Conservation (phyloP, 345 rosid species). For the Trapa incisa region DNA sequence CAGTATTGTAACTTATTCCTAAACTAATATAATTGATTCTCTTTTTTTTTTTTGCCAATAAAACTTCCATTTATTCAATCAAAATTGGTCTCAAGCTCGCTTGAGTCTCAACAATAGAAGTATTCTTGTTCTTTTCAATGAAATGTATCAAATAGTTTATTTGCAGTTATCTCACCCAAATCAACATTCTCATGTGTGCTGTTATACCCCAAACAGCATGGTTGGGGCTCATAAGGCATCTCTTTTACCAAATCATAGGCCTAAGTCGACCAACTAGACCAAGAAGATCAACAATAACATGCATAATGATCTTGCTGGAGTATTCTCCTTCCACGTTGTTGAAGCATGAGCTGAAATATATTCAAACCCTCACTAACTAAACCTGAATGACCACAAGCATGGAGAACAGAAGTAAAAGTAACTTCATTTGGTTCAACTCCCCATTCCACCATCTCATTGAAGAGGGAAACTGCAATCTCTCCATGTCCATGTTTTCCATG, state of each 20-base stretch:
- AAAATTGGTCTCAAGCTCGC: too few relatives aligned
- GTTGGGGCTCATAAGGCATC: slow-evolving; percentile 24
- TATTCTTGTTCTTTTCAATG: too few relatives aligned
- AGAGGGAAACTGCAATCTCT: slow-evolving; percentile 27
- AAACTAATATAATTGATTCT: too few relatives aligned
- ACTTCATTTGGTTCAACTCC: slow-evolving; percentile 42
- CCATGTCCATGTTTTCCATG: slow-evolving; percentile 50
- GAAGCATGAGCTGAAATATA: slow-evolving; percentile 33
- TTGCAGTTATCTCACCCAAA: slow-evolving; percentile 39
- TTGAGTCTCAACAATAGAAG: too few relatives aligned
- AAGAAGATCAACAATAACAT: slow-evolving; percentile 41
- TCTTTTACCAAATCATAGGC: slow-evolving; percentile 27
- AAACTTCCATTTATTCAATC: too few relatives aligned
- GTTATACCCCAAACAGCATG: slow-evolving; percentile 34
- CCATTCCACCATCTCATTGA: slow-evolving; percentile 27
- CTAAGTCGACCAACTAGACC: slow-evolving; percentile 41
- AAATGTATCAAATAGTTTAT: slow-evolving; percentile 21
- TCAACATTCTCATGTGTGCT: slow-evolving; percentile 35
- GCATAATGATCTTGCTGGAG: slow-evolving; percentile 34
- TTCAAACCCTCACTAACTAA: slow-evolving; percentile 37
- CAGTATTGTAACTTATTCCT: too few relatives aligned
- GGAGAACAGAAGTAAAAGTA: slow-evolving; percentile 40
- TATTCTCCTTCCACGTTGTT: slow-evolving; percentile 13
- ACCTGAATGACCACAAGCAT: slow-evolving; percentile 58
- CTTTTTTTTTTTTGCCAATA: too few relatives aligned